Evolutionary conservation across 2,329 filamentous ascomycete genomes (phyloP), one percentile per base, ranked within the genome.

Genomic region (Thelonectria discophora): DNA sequence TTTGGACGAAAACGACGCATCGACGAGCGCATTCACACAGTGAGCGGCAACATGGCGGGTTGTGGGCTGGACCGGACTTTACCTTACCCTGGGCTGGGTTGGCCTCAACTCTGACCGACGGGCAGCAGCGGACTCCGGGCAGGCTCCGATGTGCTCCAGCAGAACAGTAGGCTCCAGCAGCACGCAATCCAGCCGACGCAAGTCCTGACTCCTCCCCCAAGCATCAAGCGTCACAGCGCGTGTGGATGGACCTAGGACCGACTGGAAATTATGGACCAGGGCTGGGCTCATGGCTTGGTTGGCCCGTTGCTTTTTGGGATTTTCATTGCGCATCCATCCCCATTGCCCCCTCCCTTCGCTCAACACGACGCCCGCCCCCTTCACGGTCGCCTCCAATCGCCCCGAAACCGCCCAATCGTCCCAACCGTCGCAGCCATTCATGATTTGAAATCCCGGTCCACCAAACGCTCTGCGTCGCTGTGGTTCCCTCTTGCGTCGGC

Each of bases 181-280:
- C 68, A 72, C 69, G 69, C 69, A 69, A 71, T 69, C 61, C 58
- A 55, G 54, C 65, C 49, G 60, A 47, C 45, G 27, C 20, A 47
- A 24, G 45, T 30, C 60, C 58, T 69, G 55, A n/a, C 67, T 60
- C 57, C 21, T 24, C 57, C 43, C 57, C 57, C 43, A n/a, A n/a
- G n/a, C n/a, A n/a, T n/a, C 27, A 30, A 71, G 64, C 66, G 66
- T 69, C 69, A 70, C 65, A 63, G 65, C 68, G 66, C 63, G 50
- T 55, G 20, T 47, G 45, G 60, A 63, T 68, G 69, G 68, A 43
- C 60, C 69, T 62, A 50, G 65, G 65, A 61, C 67, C 58, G 63
- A 51, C 60, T 62, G 63, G 65, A 63, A 72, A 71, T 70, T 72
- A 67, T 72, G 70, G 68, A 54, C 63, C 62, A 60, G 69, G 52